Evolutionary conservation across 768 basidiomycete species (phyloP), one percentile per base, ranked within the genome.

Genomic region (Termitomyces sp.): DNA sequence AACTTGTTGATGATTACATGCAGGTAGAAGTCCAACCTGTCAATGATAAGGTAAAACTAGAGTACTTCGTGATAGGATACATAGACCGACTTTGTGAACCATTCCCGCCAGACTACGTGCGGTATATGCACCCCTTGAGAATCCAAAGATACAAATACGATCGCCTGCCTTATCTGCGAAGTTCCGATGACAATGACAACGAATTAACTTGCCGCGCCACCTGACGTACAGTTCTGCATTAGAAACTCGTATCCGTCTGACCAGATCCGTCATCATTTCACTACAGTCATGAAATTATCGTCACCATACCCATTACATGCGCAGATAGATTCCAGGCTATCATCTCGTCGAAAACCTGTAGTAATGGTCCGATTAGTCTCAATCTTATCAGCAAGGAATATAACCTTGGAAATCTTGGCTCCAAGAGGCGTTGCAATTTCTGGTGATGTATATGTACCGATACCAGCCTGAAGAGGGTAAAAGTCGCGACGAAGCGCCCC

Each of bases 61-160:
- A 15, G 82, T 67, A 34, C 27, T 22, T 24, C 27, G 24, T 16
- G 31, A 55, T 9, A 36, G 12, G 4, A 5, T 8, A 22, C 22
- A 15, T 54, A 34, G 3, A n/a, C 31, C 1, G 15, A 81, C 81
- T 65, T 85, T 83, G 67, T 87, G 80, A 3, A 88, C 62, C 84
- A 84, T 85, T 5, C 81, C 82, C 1, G 82, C 82, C 8, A 82
- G 72, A 55, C 76, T 72, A 42, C 76, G 72, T 15, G 46, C 82
- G 1, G 81, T 81, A 66, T 82, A 84, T 16, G 82, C 79, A 13
- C 85, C 84, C 34, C 86, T 73, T n/a, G 83, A 84, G 67, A 88
- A 88, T 1, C 86, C 85, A 62, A 86, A 86, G 55, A 87, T 78
- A 66, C 77, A 86, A 52, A 87, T 82, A 52, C 75, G 76, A 69